Conservation (phyloP, 768 basidiomycete genomes). For the Lactarius quietus region DNA sequence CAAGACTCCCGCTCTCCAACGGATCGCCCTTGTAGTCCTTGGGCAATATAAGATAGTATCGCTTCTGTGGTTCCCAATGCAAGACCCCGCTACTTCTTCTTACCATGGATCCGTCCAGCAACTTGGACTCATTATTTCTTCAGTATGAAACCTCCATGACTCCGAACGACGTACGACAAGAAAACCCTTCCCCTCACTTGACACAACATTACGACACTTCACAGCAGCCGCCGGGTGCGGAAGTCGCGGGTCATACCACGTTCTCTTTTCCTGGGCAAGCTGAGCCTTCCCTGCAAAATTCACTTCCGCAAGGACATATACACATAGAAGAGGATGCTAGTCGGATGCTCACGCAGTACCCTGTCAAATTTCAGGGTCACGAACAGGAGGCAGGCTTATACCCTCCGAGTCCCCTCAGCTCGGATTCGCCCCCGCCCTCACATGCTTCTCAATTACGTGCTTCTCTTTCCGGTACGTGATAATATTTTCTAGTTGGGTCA, state of each 20-base stretch:
- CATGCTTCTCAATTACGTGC: neutral
- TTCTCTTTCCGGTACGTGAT: neutral
- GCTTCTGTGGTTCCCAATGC: neutral
- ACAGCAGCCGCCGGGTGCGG: slow-evolving; percentile 11
- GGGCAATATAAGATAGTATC: slow-evolving; percentile 8
- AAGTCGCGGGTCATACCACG: neutral
- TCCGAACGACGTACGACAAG: neutral
- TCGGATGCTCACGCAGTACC: neutral
- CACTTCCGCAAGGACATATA: neutral
- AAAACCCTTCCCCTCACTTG: neutral
- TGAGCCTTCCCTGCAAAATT: neutral
- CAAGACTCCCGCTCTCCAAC: neutral
- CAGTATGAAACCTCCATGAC: neutral
- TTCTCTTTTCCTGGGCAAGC: neutral
- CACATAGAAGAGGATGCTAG: neutral
- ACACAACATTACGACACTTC: neutral
- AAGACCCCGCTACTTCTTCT: neutral
- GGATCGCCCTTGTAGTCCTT: neutral
- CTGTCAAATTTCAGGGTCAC: neutral
- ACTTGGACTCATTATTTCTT: slow-evolving; percentile 4
- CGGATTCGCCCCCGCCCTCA: neutral
- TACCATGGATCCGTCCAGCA: slow-evolving; percentile 4
- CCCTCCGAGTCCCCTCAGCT: neutral
- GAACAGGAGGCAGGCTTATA: neutral
- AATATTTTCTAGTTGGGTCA: neutral